A percentile compares a stretch with the other conserved stretches of the same genome.
Conservation (phyloP, 441 rosid species). For the Kokia cookei region DNA sequence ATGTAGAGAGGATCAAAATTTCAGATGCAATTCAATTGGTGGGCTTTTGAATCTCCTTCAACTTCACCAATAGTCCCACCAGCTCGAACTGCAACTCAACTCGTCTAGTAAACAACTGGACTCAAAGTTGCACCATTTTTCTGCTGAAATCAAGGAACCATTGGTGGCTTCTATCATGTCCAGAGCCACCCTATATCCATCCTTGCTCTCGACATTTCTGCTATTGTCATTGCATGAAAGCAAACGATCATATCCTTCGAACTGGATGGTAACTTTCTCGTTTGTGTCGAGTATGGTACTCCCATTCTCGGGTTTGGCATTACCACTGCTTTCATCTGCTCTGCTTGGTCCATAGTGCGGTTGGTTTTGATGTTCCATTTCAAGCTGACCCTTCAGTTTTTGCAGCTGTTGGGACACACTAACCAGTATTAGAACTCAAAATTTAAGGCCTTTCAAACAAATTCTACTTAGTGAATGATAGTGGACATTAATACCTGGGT, state of each 20-base stretch:
- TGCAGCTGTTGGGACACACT: constrained; percentile 15
- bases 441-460: neutral
- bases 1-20: neutral
- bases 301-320: neutral
- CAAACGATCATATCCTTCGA: neutral
- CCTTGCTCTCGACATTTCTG: neutral
- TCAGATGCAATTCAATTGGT: neutral
- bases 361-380: neutral
- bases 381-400: constrained; percentile 11
- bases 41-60: neutral
- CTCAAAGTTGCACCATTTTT: constrained; percentile 14
- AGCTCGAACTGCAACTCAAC: constrained; percentile 15
- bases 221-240: neutral
- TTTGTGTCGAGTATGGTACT: neutral
- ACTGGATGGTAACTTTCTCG: neutral
- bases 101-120: constrained; percentile 7
- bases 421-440: neutral
- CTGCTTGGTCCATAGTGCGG: neutral
- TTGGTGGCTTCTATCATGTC: constrained; percentile 5
- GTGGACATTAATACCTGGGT: constrained; percentile 19
- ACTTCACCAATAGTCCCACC: constrained; percentile 19
- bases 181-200: neutral
- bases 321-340: neutral
- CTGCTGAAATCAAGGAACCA: constrained; percentile 9
- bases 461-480: neutral